Percentiles rank a stretch among this genome's conserved stretches.
These are phyloP conservation scores for Cryptosporidium andersoni DNA, from an alignment of 169 alveolate species.

Conservation along the genomic window DNA sequence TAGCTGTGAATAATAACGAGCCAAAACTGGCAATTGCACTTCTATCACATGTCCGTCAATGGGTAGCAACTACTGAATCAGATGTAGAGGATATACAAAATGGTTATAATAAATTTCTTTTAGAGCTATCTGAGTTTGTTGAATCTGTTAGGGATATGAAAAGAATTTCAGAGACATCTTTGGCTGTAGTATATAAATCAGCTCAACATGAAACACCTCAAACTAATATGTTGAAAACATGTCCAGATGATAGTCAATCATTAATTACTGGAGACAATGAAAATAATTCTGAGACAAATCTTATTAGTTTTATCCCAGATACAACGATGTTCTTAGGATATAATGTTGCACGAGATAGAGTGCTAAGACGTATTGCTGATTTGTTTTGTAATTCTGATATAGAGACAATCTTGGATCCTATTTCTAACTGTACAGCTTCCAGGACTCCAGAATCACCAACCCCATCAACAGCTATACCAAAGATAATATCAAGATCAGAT, in stretches of 20 bases:
- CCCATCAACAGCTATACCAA: no score
- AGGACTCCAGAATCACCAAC: neutral
- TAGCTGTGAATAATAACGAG: conserved; percentile 65
- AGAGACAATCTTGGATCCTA: neutral
- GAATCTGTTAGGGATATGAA: conserved; percentile 63
- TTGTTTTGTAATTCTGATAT: conserved; percentile 38
- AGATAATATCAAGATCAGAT: no score
- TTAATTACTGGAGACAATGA: neutral
- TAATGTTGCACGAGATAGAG: conserved; percentile 51
- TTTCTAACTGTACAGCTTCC: neutral
- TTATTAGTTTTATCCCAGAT: conserved; percentile 7
- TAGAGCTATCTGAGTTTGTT: conserved; percentile 46
- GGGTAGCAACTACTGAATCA: conserved; percentile 42
- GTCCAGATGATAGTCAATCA: neutral
- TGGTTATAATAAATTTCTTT: conserved; percentile 44
- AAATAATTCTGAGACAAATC: neutral
- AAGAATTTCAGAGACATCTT: conserved; percentile 37
- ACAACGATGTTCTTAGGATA: conserved; percentile 65
- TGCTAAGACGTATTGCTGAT: conserved; percentile 40
- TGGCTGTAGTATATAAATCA: neutral
- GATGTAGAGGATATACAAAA: conserved; percentile 57
- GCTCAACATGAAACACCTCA: neutral
- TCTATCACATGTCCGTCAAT: conserved; percentile 33
- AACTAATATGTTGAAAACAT: neutral
- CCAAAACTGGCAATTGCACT: conserved; percentile 66